Conservation (phyloP, 202 grass and related monocot species). For the Digitaria exilis region DNA sequence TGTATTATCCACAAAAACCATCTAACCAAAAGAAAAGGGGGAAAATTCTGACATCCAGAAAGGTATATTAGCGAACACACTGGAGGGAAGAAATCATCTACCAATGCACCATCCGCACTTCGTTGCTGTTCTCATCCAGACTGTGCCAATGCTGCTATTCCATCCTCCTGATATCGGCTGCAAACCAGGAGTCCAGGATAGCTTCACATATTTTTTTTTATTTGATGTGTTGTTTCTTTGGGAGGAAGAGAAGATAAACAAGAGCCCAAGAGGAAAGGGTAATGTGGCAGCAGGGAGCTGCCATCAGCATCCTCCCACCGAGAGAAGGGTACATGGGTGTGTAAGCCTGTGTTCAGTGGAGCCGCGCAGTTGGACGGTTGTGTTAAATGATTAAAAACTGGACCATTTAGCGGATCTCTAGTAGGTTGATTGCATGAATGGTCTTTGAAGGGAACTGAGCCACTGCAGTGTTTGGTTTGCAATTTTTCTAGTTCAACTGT, state of each 20-base stretch:
- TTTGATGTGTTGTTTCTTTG: neutral
- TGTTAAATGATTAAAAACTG: neutral
- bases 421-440: neutral
- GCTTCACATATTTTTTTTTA: neutral
- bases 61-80: neutral
- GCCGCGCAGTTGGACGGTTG: neutral
- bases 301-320: neutral
- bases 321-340: neutral
- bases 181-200: neutral
- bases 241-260: neutral
- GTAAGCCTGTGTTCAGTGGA: neutral
- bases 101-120: no score
- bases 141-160: neutral
- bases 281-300: neutral
- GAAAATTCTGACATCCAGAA: neutral
- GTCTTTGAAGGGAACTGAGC: neutral
- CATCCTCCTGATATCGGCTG: neutral
- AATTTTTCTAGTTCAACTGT: neutral
- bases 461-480: neutral
- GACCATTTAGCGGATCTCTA: neutral
- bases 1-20: neutral
- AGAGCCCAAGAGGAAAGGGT: neutral
- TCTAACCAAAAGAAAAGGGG: neutral
- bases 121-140: neutral
- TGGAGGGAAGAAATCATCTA: neutral